Conservation (phyloP, 805 yeast species). For the Schwanniomyces polymorphus region DNA sequence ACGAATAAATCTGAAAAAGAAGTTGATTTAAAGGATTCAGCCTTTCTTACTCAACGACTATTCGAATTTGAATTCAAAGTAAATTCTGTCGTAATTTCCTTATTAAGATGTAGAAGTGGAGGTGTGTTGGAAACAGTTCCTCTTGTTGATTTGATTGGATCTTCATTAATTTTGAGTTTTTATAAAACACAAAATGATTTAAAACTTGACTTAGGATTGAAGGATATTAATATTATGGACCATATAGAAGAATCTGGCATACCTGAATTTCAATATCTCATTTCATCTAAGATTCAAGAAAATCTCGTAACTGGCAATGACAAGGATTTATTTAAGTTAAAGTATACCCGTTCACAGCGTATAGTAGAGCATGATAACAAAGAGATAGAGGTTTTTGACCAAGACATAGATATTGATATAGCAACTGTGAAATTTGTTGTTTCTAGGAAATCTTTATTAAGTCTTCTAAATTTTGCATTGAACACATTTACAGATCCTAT, state of each 20-base stretch:
- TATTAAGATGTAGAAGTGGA: slow-evolving; percentile 68
- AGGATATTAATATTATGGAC: slow-evolving; percentile 72
- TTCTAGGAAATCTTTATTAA: slow-evolving; percentile 74
- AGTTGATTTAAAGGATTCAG: background rate
- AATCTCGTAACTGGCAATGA: slow-evolving; percentile 31
- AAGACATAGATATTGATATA: slow-evolving; percentile 66
- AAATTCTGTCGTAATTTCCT: slow-evolving; percentile 57
- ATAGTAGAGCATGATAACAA: slow-evolving; percentile 53
- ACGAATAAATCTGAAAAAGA: slow-evolving; percentile 8
- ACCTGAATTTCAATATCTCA: slow-evolving; percentile 62
- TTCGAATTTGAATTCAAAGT: slow-evolving; percentile 76
- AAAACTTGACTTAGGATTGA: slow-evolving; percentile 63
- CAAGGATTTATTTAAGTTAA: slow-evolving; percentile 54
- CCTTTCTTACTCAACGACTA: slow-evolving; percentile 48
- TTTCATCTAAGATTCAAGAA: slow-evolving; percentile 57
- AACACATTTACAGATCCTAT: slow-evolving; percentile 88
- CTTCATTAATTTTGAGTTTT: slow-evolving; percentile 59
- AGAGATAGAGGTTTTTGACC: slow-evolving; percentile 72
- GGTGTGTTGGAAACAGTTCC: slow-evolving; percentile 61
- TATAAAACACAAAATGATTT: slow-evolving; percentile 59
- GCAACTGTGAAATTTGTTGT: slow-evolving; percentile 77
- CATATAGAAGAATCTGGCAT: slow-evolving; percentile 63
- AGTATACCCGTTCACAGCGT: slow-evolving; percentile 60
- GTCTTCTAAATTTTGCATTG: slow-evolving; percentile 75
- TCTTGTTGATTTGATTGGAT: slow-evolving; percentile 72